phyloP scores from a whole-genome alignment of 306 rosid genomes.

The Purshia tridentata region DNA sequence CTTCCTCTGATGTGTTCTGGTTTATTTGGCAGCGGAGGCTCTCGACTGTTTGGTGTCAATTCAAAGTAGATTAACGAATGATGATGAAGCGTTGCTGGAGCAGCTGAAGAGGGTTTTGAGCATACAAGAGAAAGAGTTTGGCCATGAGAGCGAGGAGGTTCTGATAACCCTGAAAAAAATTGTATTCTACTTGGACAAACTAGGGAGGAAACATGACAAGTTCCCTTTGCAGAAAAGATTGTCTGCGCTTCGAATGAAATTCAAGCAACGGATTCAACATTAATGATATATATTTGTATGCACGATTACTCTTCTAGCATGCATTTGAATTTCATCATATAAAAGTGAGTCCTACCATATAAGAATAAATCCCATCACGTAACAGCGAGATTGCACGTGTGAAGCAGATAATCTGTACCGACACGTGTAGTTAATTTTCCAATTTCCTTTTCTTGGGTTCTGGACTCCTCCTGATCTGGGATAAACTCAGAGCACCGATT shows the following conservation, averaged over 20 bases:
- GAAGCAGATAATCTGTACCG: no score
- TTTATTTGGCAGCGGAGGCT: conserved; percentile 70
- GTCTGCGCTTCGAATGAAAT: conserved; percentile 59
- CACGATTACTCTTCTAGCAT: no score
- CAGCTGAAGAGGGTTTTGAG: conserved; percentile 59
- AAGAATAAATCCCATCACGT: no score
- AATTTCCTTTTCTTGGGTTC: no score
- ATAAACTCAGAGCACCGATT: background rate
- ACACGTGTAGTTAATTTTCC: no score
- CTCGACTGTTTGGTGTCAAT: conserved; percentile 84
- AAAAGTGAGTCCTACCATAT: no score
- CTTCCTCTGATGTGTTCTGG: background rate
- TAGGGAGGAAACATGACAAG: conserved; percentile 68
- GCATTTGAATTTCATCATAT: no score
- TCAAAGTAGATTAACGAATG: conserved; percentile 56
- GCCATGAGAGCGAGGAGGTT: conserved; percentile 70
- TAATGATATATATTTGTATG: conserved; percentile 17
- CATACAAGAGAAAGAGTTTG: conserved; percentile 79
- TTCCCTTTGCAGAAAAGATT: conserved; percentile 61
- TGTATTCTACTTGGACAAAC: conserved; percentile 62
- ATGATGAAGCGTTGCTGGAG: conserved; percentile 51
- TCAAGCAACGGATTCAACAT: conserved; percentile 56
- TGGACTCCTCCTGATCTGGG: no score
- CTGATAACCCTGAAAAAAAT: conserved; percentile 65
- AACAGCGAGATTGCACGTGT: no score